Evolutionary conservation across 371 early-diverging fungal species (phyloP).

Genomic region (Lichtheimia hyalospora): DNA sequence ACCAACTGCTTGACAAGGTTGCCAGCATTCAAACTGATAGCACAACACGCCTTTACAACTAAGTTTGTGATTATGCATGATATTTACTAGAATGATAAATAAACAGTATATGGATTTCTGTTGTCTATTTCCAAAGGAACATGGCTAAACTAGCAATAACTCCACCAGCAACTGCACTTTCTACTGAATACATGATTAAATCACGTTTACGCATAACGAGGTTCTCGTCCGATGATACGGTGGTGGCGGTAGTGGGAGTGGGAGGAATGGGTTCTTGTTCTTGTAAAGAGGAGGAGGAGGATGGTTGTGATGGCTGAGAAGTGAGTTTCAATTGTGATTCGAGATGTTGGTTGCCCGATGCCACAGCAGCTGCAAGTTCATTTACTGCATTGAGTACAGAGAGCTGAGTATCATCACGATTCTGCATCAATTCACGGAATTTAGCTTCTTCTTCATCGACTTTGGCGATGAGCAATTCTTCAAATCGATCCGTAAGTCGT

Average conservation of each 20-base stretch:
- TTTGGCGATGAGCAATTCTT: slow-evolving; percentile 54
- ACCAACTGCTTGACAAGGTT: slow-evolving; percentile 38
- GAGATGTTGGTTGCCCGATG: neutral
- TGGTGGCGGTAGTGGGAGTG: neutral
- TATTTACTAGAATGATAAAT: neutral
- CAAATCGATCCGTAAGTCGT: slow-evolving; percentile 72
- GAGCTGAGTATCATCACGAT: slow-evolving; percentile 29
- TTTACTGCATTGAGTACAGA: slow-evolving; percentile 23
- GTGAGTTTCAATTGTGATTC: neutral
- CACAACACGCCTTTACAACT: slow-evolving; percentile 4
- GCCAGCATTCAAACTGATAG: slow-evolving; percentile 29
- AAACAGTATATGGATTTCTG: neutral
- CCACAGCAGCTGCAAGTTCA: slow-evolving; percentile 9
- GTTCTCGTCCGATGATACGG: neutral
- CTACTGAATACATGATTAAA: slow-evolving; percentile 31
- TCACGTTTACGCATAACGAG: slow-evolving; percentile 6
- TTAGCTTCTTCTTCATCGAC: slow-evolving; percentile 46
- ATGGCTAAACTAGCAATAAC: slow-evolving; percentile 38
- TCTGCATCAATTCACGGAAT: slow-evolving; percentile 25
- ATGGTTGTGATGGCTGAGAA: too few species aligned
- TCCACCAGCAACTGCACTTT: slow-evolving; percentile 49
- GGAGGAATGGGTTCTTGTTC: too few species aligned
- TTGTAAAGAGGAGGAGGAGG: too few species aligned
- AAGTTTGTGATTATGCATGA: neutral
- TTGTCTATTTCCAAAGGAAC: slow-evolving; percentile 30